Conservation (phyloP, 345 rosid genomes). For the Eucalyptus viminalis region DNA sequence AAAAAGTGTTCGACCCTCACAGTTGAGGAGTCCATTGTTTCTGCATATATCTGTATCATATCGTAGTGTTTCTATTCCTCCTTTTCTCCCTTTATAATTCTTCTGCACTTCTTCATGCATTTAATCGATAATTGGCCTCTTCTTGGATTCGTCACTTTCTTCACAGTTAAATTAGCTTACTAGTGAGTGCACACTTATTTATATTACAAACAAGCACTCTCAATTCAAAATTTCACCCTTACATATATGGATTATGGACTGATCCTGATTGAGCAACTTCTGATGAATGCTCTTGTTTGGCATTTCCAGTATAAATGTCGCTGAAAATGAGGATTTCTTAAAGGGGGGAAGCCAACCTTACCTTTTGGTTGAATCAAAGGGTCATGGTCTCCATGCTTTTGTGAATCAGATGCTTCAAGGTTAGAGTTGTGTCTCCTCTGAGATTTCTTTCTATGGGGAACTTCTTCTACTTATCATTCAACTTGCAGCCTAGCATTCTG, state of each 20-base stretch:
- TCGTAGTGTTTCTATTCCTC: not conserved
- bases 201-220: not conserved
- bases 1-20: not conserved
- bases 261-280: not conserved
- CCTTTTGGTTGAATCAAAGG: conserved; percentile 77
- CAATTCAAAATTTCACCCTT: not conserved
- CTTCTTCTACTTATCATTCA: not conserved
- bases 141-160: not conserved
- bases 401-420: conserved; percentile 70
- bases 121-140: not conserved
- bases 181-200: not conserved
- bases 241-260: not conserved
- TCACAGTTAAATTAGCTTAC: not conserved
- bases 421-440: not conserved
- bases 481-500: not conserved
- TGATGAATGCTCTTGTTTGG: not conserved
- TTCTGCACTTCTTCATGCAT: not conserved
- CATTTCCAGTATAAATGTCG: conserved; percentile 42
- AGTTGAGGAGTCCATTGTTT: not conserved
- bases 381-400: conserved; percentile 85
- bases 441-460: not conserved
- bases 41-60: not conserved
- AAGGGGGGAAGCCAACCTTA: conserved; percentile 43
- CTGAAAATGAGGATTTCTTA: conserved; percentile 41
- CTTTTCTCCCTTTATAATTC: not conserved